Evolutionary conservation across 2,329 filamentous ascomycete genomes (phyloP), one percentile per base, ranked within the genome.

Genomic region (Aspergillus fructus): DNA sequence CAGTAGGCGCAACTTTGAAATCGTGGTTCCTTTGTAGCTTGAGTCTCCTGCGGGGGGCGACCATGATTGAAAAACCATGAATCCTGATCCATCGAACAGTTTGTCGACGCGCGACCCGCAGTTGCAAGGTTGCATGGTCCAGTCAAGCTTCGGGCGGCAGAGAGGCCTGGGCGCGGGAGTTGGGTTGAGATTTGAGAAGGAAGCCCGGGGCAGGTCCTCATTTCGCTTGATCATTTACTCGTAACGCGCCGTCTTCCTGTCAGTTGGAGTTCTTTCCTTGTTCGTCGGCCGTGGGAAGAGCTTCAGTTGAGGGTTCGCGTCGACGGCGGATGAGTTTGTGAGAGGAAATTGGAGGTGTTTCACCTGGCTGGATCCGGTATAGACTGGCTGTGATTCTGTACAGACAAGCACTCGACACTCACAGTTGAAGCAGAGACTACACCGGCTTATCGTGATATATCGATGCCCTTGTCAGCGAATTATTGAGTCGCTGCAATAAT

Each of bases 81-180:
- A 17, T 34, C 6, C 11, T 34, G 15, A 19, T 21, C 7, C 17
- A 19, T 15, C 15, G 21, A 46, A 23, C 43, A n/a, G 43, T 46
- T n/a, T 13, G 21, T 45, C 17, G 24, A 12, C 23, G 24, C 24
- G 49, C 17, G 40, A 19, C 42, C 51, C 42, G 30, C 51, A 41
- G 33, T 9, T 47, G 30, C 8, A 39, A 37, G 9, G 41, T 53
- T 30, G 49, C 49, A 43, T 40, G 34, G 21, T 27, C 24, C 41
- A 24, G 30, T 21, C 41, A 53, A 46, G 41, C 27, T 23, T 46
- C 30, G 41, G 15, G 30, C 19, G 42, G 30, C 9, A 13, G 11
- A 33, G 13, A 24, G 27, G 27, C 27, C 51, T 53, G 43, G 51
- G 43, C 51, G 15, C 51, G 51, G 43, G 51, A 41, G 41, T 39